A percentile compares a stretch with the other conserved stretches of the same genome.
Evolutionary conservation across 225 moss, liverwort and hornwort species (phyloP).

Genomic region (Lunularia cruciata): DNA sequence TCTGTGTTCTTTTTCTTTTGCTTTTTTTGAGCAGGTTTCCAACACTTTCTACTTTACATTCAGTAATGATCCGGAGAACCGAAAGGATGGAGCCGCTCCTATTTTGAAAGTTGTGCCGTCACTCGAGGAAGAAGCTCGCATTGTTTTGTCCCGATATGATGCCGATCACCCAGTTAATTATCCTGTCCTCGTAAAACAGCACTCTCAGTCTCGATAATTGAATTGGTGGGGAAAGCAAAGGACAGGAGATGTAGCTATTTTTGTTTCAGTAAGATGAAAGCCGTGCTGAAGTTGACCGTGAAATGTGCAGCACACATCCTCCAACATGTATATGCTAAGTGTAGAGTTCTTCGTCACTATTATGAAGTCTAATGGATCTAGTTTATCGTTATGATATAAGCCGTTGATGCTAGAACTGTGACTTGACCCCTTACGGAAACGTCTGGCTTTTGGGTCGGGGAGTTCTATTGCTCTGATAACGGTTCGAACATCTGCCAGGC

Average conservation of each 20-base stretch:
- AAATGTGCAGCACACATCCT: background rate
- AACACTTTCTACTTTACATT: conserved; percentile 98
- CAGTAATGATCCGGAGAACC: conserved; percentile 59
- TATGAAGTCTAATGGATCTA: background rate
- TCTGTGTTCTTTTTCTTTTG: background rate
- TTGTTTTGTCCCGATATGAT: conserved; percentile 63
- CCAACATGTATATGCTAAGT: background rate
- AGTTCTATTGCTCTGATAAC: background rate
- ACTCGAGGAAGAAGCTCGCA: conserved; percentile 85
- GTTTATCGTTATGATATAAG: background rate
- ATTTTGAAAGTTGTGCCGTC: conserved; percentile 81
- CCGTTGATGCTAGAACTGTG: background rate
- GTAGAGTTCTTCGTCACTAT: background rate
- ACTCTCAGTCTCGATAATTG: conserved; percentile 13
- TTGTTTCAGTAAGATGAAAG: conserved; percentile 1
- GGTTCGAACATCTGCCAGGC: background rate
- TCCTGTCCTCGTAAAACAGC: conserved; percentile 43
- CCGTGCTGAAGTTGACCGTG: background rate
- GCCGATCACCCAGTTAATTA: conserved; percentile 62
- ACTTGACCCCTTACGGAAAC: background rate
- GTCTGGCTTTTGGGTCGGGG: background rate
- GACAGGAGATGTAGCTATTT: background rate
- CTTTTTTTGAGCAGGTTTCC: conserved; percentile 51
- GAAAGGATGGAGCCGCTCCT: conserved; percentile 39
- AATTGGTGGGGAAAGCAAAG: background rate